Evolutionary conservation across 345 rosid species (phyloP), one percentile per base, ranked within the genome.

Genomic region (Erodium maritimum): DNA sequence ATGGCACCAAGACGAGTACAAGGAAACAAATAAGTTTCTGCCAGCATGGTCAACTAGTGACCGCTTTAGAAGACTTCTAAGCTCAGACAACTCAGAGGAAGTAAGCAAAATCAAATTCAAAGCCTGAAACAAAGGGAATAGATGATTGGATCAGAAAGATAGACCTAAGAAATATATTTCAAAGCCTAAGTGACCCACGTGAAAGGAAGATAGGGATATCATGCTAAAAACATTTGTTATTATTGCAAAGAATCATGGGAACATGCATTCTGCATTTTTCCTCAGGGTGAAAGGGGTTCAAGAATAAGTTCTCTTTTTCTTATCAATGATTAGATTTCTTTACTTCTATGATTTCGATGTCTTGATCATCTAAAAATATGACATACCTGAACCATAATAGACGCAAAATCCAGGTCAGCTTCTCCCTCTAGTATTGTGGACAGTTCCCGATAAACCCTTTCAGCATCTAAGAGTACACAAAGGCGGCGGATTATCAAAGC

Each of bases 1-100:
- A 74, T 94, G 99, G 71, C 95, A 82, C 99, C 99, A 94, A 50
- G 99, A 94, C 62, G 97, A 82, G 73, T 94, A 94, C 63, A 94
- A 67, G 18, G 93, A 80, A 69, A 87, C 78, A 25, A 87, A 94
- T 29, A 94, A 81, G 64, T 87, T 82, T 77, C 80, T 86, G 64
- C 97, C 99, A 63, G 86, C 84, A 46, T 78, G 71, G 70, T 84
- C 74, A 63, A 79, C 85, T 54, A 90, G 76, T 63, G 99, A 90
- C 59, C 81, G 83, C 68, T 94, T 94, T 68, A 94, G 70, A 54
- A 94, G 84, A 74, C 65, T 74, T 74, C 99, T 77, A 50, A 94
- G 80, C 67, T 72, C 87, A 18, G 89, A 75, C 72, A 94, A 77
- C 75, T 94, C 97, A 14, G 96, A 84, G 60, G 97, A 94, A 13